Conservation (phyloP, 805 yeast genomes). For the Cyberlindnera bimundalis region DNA sequence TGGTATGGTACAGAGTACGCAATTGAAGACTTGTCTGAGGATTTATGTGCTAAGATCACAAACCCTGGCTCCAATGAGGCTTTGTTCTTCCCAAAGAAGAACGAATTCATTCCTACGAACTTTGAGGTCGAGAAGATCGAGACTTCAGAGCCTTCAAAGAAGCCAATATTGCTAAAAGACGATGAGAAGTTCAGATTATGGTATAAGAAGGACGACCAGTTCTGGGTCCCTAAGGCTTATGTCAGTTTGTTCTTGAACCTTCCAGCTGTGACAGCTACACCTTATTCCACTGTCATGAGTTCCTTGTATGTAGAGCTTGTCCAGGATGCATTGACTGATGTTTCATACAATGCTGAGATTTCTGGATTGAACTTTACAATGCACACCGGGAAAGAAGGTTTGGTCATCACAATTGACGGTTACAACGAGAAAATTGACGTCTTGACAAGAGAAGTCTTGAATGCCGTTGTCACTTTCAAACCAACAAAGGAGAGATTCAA, state of each 20-base stretch:
- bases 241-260: constrained; percentile 61
- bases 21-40: constrained; percentile 40
- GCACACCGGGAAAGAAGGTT: constrained; percentile 62
- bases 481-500: constrained; percentile 59
- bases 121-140: constrained; percentile 55
- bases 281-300: constrained; percentile 54
- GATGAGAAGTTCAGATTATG: constrained; percentile 59
- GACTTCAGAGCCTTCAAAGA: constrained; percentile 35
- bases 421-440: constrained; percentile 76
- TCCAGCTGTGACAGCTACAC: constrained; percentile 60
- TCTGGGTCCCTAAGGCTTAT: constrained; percentile 83
- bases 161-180: constrained; percentile 60
- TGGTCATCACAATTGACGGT: constrained; percentile 67
- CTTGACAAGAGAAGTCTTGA: constrained; percentile 58
- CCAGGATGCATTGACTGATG: constrained; percentile 71
- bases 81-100: constrained; percentile 65
- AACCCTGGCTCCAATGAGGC: constrained; percentile 30
- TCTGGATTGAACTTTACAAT: constrained; percentile 70
- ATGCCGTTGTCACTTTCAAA: constrained; percentile 46
- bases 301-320: constrained; percentile 65
- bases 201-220: constrained; percentile 88
- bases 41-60: constrained; percentile 34
- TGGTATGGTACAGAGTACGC: constrained; percentile 92
- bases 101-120: constrained; percentile 78
- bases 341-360: constrained; percentile 77